Evolutionary conservation across 257 asterid genomes (phyloP), one percentile per base, ranked within the genome.

Genomic region (Osmanthus fragrans): DNA sequence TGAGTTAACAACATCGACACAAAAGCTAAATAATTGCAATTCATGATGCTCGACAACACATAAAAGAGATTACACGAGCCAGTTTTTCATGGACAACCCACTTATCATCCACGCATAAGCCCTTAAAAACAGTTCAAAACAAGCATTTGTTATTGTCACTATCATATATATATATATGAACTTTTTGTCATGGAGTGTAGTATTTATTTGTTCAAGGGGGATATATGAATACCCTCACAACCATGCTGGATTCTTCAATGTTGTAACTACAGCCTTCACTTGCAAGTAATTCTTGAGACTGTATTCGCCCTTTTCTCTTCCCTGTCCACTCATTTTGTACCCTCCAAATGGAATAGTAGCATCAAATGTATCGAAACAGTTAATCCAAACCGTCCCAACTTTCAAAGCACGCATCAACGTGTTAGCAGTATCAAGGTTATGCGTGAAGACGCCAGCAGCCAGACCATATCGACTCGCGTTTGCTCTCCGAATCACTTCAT

Each of bases 311-410:
- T 91, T 95, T 67, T 95, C 97, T 87, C 99, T 85, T 51, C 99
- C 99, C 1, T 88, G 89, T 16, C 99, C 98, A 56, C 97, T 96
- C 98, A 91, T 91, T 86, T 96, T 96, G 80, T 96, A 96, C 13
- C 98, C 99, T 72, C 98, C 99, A 56, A 92, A 93, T 27, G 99
- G 99, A 63, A 96, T 96, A 7, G 98, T 80, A 67, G 99, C 99
- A 80, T 96, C 99, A 64, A 96, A 96, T 1, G 77, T 84, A 77
- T 96, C 97, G 15, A 89, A 96, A 84, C 90, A 82, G 72, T 96
- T 96, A 34, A 92, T 87, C 97, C 95, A 93, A 7, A 95, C 94
- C 0, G 97, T 87, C 23, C 99, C 99, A 8, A 79, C 98, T 85
- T 82, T 88, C 92, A 95, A 76, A 11, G 98, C 99, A 72, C 97